A percentile compares a stretch with the other conserved stretches of the same genome.
Evolutionary conservation across 1,139 yeast genomes (phyloP).

Genomic region (Diutina ranongensis): DNA sequence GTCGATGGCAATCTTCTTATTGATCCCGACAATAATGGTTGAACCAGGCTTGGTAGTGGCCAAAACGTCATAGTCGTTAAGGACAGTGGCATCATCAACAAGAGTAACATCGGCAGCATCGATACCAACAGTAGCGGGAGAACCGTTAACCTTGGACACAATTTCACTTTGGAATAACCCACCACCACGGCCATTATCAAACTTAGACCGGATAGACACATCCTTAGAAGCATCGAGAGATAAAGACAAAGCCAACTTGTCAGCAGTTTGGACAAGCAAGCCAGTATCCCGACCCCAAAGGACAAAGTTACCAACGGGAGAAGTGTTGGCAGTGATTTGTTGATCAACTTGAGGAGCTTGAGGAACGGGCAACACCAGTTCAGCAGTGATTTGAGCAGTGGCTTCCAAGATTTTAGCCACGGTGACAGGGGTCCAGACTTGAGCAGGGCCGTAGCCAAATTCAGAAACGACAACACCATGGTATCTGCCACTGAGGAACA

Average conservation of each 20-base stretch:
- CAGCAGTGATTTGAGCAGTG: slow-evolving; percentile 24
- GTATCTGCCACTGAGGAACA: slow-evolving; percentile 42
- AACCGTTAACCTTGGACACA: slow-evolving; percentile 13
- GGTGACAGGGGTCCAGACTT: slow-evolving; percentile 47
- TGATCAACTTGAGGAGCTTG: slow-evolving; percentile 9
- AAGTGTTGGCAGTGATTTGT: slow-evolving; percentile 26
- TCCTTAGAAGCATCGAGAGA: slow-evolving; percentile 50
- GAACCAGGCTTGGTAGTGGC: slow-evolving; percentile 50
- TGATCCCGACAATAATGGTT: slow-evolving; percentile 37
- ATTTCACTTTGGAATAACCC: slow-evolving; percentile 63
- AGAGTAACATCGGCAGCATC: slow-evolving; percentile 54
- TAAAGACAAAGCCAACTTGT: slow-evolving; percentile 59
- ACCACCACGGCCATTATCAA: slow-evolving; percentile 59
- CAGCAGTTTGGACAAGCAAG: slow-evolving; percentile 42
- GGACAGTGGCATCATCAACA: slow-evolving; percentile 46
- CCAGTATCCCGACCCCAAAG: slow-evolving; percentile 65
- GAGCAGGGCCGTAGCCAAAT: slow-evolving; percentile 38
- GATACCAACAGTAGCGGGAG: slow-evolving; percentile 22
- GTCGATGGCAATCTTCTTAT: slow-evolving; percentile 23
- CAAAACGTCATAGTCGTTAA: slow-evolving; percentile 48
- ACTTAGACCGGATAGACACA: slow-evolving; percentile 50
- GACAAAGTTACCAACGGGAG: slow-evolving; percentile 40
- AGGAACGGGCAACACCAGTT: slow-evolving; percentile 11
- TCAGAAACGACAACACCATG: slow-evolving; percentile 33
- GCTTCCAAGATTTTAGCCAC: slow-evolving; percentile 40